Percentiles rank a stretch among this genome's conserved stretches.
phyloP scores from a whole-genome alignment of 2,329 filamentous ascomycete genomes.

The Paecilomyces dactylethromorphus region DNA sequence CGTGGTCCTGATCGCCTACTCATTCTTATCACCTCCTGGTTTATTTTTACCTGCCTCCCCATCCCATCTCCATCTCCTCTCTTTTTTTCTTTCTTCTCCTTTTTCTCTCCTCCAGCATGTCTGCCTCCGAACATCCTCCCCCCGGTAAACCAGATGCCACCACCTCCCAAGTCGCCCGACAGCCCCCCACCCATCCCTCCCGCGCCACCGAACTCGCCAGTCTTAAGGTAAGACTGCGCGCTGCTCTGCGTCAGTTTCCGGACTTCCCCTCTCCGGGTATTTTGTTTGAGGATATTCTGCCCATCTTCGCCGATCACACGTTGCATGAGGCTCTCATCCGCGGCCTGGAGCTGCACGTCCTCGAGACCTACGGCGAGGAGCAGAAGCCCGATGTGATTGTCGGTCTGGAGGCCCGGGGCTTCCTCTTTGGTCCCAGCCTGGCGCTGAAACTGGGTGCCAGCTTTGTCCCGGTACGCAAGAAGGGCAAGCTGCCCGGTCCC shows the following conservation, averaged over 20 bases:
- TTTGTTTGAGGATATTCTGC: constrained; percentile 96
- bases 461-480: constrained; percentile 91
- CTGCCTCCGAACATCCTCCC: constrained; percentile 19
- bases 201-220: constrained; percentile 49
- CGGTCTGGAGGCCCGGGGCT: constrained; percentile 88
- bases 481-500: constrained; percentile 89
- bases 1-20: constrained; percentile 7
- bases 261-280: constrained; percentile 92
- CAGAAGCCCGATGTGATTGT: constrained; percentile 80
- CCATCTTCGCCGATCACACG: constrained; percentile 74
- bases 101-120: constrained; percentile 28
- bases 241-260: constrained; percentile 73
- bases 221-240: constrained; percentile 63
- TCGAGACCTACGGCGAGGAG: constrained; percentile 51
- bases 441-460: constrained; percentile 74
- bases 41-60: constrained; percentile 8
- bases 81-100: constrained; percentile 7
- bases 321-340: constrained; percentile 72
- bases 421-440: constrained; percentile 87
- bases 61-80: constrained; percentile 10
- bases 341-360: constrained; percentile 77
- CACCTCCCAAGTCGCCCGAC: constrained; percentile 35
- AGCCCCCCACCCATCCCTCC: constrained; percentile 41
- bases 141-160: constrained; percentile 30
- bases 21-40: constrained; percentile 16